Base-by-base conservation (phyloP, 768 basidiomycete genomes). In the Tubosaeta brunneosetosa region DNA sequence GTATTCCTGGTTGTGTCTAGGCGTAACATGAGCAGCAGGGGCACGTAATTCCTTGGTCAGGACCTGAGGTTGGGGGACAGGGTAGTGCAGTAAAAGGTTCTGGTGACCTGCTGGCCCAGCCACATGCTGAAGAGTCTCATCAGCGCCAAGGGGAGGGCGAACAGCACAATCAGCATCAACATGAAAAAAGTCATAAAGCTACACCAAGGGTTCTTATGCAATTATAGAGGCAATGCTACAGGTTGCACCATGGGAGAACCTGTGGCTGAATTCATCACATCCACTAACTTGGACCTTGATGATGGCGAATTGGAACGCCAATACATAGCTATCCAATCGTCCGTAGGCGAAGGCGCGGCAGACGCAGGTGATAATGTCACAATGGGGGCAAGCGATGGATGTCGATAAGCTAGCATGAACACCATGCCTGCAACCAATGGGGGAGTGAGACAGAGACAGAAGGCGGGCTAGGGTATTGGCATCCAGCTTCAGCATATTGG, bases 331-430 rank as follows among this genome's bases (percentile, higher is more conserved):
- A 73, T 70, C 10, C 71, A 60, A 26, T 73, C 70, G 27, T 73
- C 71, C n/a, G 67, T 64, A 9, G 83, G 81, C 13, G 82, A 82
- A 14, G 80, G 77, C 14, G 77, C 76, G 4, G 78, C 77, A 12
- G 83, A 82, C 6, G 79, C 66, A 3, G 85, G 83, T 7, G 85
- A 82, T 22, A 88, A 69, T 6, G 85, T 86, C 22, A 83, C 77
- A 55, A 88, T 88, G 85, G 85, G 44, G 87, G 87, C 1, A 88
- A 74, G 83, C 76, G 42, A 86, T 79, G 17, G 74, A 57, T 17
- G 60, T 63, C 6, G 74, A 72, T 9, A 64, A 47, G 36, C 59
- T 65, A 47, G 66, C 41, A 58, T 79, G 74, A 5, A 71, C 68
- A 19, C 73, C 68, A 47, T 80, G 70, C 1, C 81, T 78, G 1